Evolutionary conservation across 2,329 filamentous ascomycete species (phyloP).

Genomic region (Ciborinia camelliae): DNA sequence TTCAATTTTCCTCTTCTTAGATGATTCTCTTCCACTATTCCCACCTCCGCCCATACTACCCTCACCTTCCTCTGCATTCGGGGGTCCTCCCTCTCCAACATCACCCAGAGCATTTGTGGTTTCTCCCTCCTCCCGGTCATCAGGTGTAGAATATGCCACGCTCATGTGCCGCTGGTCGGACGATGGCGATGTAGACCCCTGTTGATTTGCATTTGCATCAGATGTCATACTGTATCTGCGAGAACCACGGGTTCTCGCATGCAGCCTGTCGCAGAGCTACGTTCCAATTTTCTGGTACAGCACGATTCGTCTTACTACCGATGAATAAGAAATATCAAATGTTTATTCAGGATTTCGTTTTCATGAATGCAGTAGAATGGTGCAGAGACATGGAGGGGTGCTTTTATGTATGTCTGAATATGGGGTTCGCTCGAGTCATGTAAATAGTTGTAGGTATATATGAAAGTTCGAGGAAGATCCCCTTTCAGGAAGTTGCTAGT

Average conservation of each 20-base stretch:
- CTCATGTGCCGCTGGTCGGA: slow-evolving; percentile 5
- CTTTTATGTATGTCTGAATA: background rate
- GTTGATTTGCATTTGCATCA: slow-evolving; percentile 15
- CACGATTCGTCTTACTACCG: background rate
- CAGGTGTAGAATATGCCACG: background rate
- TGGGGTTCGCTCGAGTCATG: slow-evolving; percentile 11
- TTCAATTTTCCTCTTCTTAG: slow-evolving; percentile 3
- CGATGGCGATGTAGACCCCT: slow-evolving; percentile 6
- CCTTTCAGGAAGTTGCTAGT: background rate
- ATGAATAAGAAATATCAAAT: slow-evolving; percentile 6
- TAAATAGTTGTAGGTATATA: background rate
- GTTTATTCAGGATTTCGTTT: background rate
- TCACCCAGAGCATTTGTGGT: background rate
- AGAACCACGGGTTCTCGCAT: slow-evolving; percentile 26
- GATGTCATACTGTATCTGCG: slow-evolving; percentile 28
- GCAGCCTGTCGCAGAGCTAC: slow-evolving; percentile 1
- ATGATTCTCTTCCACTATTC: background rate
- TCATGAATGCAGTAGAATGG: background rate
- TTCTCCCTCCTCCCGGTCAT: slow-evolving; percentile 3
- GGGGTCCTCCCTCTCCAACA: background rate
- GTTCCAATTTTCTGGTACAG: background rate
- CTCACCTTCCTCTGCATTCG: slow-evolving; percentile 1
- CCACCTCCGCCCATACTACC: slow-evolving; percentile 1
- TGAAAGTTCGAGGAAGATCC: background rate
- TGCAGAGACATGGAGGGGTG: background rate